phyloP scores from a whole-genome alignment of 148 eudicot species.

The Vaccinium vitisidaea region DNA sequence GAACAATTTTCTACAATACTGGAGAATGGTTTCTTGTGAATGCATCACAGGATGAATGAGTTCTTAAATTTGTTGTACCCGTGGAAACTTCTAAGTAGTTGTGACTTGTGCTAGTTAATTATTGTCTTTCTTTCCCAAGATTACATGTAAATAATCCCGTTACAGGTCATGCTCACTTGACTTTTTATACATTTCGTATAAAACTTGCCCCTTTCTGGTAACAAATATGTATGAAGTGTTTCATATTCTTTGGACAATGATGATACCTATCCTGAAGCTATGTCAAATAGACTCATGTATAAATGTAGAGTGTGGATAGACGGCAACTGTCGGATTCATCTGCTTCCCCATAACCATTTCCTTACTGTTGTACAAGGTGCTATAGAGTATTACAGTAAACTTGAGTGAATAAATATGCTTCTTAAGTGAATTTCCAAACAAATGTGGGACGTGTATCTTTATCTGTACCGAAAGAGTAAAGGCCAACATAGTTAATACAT shows the following conservation, averaged over 20 bases:
- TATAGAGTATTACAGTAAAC: not conserved
- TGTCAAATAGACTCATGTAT: not conserved
- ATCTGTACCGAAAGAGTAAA: not conserved
- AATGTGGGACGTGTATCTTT: not conserved
- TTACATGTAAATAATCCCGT: too few relatives aligned
- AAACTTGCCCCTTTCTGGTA: not conserved
- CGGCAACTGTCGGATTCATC: not conserved
- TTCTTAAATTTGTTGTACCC: not conserved
- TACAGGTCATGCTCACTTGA: not conserved
- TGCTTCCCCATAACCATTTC: not conserved
- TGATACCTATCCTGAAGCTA: not conserved
- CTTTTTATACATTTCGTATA: not conserved
- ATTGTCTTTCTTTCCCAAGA: not conserved
- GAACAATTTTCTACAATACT: not conserved
- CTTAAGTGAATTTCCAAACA: not conserved
- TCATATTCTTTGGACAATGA: not conserved
- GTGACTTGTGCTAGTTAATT: not conserved
- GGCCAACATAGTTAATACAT: not conserved
- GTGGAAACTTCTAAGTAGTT: not conserved
- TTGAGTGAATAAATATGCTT: not conserved
- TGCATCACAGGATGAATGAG: not conserved
- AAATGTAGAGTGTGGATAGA: not conserved
- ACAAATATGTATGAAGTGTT: not conserved
- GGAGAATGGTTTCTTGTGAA: not conserved
- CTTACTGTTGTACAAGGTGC: constrained; percentile 2